A percentile compares a stretch with the other conserved stretches of the same genome.
Conservation (phyloP, 495 filamentous ascomycete genomes). For the Xylaria longipes region DNA sequence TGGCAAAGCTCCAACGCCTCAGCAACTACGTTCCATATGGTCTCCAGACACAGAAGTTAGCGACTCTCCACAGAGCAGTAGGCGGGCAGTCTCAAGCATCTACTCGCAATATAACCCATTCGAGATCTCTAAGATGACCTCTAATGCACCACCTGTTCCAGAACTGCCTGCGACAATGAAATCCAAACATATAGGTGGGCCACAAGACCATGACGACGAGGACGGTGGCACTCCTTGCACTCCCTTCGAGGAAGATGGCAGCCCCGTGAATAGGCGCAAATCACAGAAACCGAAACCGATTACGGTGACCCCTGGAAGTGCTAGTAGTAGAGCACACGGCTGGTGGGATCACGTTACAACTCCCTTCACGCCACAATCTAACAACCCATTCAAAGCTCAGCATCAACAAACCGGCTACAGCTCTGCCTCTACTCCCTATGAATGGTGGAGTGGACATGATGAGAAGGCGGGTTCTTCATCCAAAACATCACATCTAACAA, state of each 20-base stretch:
- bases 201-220: slow-evolving; percentile 35
- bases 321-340: slow-evolving; percentile 69
- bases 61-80: slow-evolving; percentile 36
- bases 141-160: slow-evolving; percentile 66
- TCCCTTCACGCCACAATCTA: slow-evolving; percentile 62
- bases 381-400: slow-evolving; percentile 47
- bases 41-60: slow-evolving; percentile 56
- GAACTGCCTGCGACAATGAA: slow-evolving; percentile 59
- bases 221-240: slow-evolving; percentile 44
- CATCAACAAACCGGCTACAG: slow-evolving; percentile 32
- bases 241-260: slow-evolving; percentile 57
- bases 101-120: slow-evolving; percentile 68
- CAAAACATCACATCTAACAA: slow-evolving; percentile 27
- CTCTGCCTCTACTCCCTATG: slow-evolving; percentile 24
- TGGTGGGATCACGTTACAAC: slow-evolving; percentile 92
- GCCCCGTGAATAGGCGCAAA: slow-evolving; percentile 41
- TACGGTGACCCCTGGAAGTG: slow-evolving; percentile 42
- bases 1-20: slow-evolving; percentile 64
- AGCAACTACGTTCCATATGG: slow-evolving; percentile 68
- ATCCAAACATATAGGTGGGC: slow-evolving; percentile 16
- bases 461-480: slow-evolving; percentile 40
- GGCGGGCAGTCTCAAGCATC: slow-evolving; percentile 63
- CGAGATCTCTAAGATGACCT: slow-evolving; percentile 33
- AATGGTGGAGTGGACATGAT: slow-evolving; percentile 47
- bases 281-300: slow-evolving; percentile 38